Evolutionary conservation across 371 early-diverging fungal genomes (phyloP).

Genomic region (Mucor saturninus): DNA sequence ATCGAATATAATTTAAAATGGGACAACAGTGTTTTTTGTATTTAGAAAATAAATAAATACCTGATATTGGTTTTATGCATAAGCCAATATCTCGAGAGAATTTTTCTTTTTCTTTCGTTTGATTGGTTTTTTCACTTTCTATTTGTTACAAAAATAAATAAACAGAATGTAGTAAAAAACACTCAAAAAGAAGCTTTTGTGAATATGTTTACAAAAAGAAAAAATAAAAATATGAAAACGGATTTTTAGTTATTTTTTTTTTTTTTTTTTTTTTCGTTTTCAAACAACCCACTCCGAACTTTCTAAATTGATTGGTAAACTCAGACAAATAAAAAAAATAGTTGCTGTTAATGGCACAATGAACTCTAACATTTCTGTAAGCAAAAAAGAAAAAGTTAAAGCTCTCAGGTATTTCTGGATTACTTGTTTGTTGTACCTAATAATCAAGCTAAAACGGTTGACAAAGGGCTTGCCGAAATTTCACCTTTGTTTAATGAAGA

Average conservation of each 20-base stretch:
- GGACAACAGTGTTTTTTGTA: background rate
- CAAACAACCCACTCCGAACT: background rate
- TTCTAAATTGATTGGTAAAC: background rate
- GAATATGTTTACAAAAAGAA: background rate
- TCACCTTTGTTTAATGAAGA: too few relatives aligned
- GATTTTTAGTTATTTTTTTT: background rate
- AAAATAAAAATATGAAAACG: background rate
- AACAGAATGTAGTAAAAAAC: background rate
- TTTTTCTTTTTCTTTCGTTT: background rate
- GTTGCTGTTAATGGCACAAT: background rate
- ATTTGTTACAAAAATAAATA: background rate
- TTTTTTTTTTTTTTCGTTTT: background rate
- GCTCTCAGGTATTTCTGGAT: too few relatives aligned
- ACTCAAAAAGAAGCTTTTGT: background rate
- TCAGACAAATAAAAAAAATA: background rate
- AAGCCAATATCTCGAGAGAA: conserved; percentile 20
- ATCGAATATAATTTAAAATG: too few relatives aligned
- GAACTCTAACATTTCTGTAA: too few relatives aligned
- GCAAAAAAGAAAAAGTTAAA: too few relatives aligned
- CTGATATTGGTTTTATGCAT: conserved; percentile 27
- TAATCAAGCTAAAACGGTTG: too few relatives aligned
- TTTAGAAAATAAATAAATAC: conserved; percentile 2
- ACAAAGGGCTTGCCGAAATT: too few relatives aligned
- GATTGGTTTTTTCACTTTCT: background rate
- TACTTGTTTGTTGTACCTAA: too few relatives aligned